Conservation (phyloP, 129 eudicot species). For the Lactuca sativa region DNA sequence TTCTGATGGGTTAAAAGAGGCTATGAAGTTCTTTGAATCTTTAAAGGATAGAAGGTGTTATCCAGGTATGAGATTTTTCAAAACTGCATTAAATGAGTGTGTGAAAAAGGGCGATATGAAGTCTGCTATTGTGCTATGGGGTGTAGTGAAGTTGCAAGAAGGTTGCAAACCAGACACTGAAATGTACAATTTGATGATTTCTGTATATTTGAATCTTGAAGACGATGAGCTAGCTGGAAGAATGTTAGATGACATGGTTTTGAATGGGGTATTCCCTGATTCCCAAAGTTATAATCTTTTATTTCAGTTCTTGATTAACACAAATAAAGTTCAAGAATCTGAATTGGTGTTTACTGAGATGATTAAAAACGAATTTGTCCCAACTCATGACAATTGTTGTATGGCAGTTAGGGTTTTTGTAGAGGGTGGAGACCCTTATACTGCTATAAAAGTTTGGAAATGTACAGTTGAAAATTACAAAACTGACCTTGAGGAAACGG, state of each 20-base stretch:
- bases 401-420: slow-evolving; percentile 47
- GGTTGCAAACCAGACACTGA: slow-evolving; percentile 50
- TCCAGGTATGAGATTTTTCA: slow-evolving; percentile 75
- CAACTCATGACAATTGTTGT: slow-evolving; percentile 51
- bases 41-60: slow-evolving; percentile 57
- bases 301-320: slow-evolving; percentile 45
- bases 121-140: slow-evolving; percentile 62
- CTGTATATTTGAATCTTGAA: slow-evolving; percentile 42
- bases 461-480: slow-evolving; percentile 60
- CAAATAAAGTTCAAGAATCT: slow-evolving; percentile 50
- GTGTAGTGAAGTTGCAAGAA: slow-evolving; percentile 35
- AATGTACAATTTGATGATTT: slow-evolving; percentile 69
- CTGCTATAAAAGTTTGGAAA: slow-evolving; percentile 74
- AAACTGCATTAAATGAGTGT: slow-evolving; percentile 56
- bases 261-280: slow-evolving; percentile 67
- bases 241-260: slow-evolving; percentile 78
- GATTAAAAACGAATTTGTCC: slow-evolving; percentile 71
- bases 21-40: slow-evolving; percentile 41
- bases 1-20: slow-evolving; percentile 58
- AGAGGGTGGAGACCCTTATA: slow-evolving; percentile 52
- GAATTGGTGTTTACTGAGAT: slow-evolving; percentile 56
- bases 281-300: slow-evolving; percentile 50
- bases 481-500: slow-evolving; percentile 58
- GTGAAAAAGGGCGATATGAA: slow-evolving; percentile 50
- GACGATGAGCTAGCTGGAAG: slow-evolving; percentile 51